Base-by-base conservation (phyloP, 2,329 filamentous ascomycete genomes). In the Neurospora crassa region DNA sequence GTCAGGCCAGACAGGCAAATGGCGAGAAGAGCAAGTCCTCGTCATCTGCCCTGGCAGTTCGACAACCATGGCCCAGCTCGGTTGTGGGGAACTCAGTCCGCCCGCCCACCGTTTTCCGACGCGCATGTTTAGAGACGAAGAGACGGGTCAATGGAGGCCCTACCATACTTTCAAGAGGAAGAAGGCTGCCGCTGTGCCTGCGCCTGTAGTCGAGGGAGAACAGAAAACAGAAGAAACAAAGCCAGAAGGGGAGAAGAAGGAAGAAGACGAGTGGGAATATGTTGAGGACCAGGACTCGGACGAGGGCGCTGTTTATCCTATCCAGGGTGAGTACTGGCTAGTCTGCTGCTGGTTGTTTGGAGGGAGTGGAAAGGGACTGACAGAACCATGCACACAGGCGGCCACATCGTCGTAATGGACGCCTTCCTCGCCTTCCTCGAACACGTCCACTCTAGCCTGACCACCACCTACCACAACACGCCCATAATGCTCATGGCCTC, bases 341-440 rank as follows among this genome's bases (percentile, higher is more conserved):
- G 16, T 67, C 29, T 11, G 37, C 14, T 72, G 67, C 18, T 37
- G 71, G 67, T 14, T 37, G n/a, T 12, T 11, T 14, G 20, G 10
- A 37, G 11, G 67, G 20, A 70, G 37, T 40, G 18, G 5, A 12
- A 20, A 8, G 45, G 7, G 4, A 20, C 45, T 70, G 40, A 40
- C 69, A 73, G 24, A 67, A 11, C 14, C 18, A 34, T n/a, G n/a
- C 63, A 40, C 40, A 29, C 81, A 84, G 89, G 91, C 74, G 96
- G 96, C 71, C 89, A 89, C 77, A 96, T 99, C 73, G 89, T 91
- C 63, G 89, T 98, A 79, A 97, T 97, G 93, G 87, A 90, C 0
- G 95, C 93, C 75, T 97, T 99, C 83, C 92, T 97, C 74, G 95
- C 96, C 41, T 91, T 98, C 77, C 88, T 99, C 78, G 92, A 94